phyloP scores from a whole-genome alignment of 805 yeast genomes.

The Candida krabiensis region DNA sequence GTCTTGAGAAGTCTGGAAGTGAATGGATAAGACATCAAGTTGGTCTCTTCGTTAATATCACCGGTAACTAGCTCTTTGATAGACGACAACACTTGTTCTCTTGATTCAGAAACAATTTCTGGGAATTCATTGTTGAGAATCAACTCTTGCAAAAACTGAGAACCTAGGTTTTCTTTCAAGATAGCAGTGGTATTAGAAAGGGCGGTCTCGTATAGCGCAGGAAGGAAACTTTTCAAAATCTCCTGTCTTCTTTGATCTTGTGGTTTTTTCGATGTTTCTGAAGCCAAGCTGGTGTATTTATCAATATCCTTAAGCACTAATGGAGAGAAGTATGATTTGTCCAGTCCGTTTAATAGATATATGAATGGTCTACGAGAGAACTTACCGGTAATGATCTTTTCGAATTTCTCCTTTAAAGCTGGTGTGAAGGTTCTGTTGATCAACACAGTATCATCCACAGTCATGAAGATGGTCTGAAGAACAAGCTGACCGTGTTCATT shows the following conservation, averaged over 20 bases:
- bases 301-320: constrained; percentile 55
- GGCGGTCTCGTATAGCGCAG: constrained; percentile 59
- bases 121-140: constrained; percentile 47
- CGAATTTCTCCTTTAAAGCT: constrained; percentile 54
- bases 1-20: constrained; percentile 73
- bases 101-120: constrained; percentile 31
- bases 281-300: constrained; percentile 59
- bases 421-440: constrained; percentile 68
- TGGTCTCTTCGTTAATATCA: constrained; percentile 64
- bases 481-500: constrained; percentile 88
- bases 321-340: constrained; percentile 82
- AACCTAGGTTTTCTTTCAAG: constrained; percentile 70
- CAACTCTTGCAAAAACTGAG: constrained; percentile 80
- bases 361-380: constrained; percentile 87
- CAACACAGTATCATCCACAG: constrained; percentile 92
- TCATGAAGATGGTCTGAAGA: constrained; percentile 71
- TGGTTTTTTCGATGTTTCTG: constrained; percentile 81
- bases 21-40: constrained; percentile 69
- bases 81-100: constrained; percentile 51
- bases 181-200: constrained; percentile 50
- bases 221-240: constrained; percentile 62
- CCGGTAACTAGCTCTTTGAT: constrained; percentile 63
- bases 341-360: constrained; percentile 74
- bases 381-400: constrained; percentile 63
- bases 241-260: constrained; percentile 73